Conservation (phyloP, 768 basidiomycete species). For the Trametes punicea region DNA sequence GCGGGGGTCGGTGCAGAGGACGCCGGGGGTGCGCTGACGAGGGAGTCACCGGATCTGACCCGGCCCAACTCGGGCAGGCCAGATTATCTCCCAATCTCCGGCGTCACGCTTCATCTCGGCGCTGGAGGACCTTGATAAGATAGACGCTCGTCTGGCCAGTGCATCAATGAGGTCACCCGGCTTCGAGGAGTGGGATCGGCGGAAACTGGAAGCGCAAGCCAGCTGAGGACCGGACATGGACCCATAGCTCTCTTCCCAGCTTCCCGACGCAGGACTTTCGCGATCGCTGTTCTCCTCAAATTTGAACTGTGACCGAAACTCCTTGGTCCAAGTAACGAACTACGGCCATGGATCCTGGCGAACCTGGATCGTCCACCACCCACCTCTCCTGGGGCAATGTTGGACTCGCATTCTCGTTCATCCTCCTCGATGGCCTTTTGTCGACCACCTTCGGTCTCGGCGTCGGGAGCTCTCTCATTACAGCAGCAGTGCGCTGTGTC, state of each 20-base stretch:
- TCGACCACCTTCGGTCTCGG: conserved; percentile 66
- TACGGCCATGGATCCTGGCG: conserved; percentile 21
- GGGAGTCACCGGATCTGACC: background rate
- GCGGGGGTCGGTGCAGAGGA: background rate
- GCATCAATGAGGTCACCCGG: conserved; percentile 5
- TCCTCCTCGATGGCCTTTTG: conserved; percentile 65
- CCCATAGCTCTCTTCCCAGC: background rate
- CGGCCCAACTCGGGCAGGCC: conserved; percentile 1
- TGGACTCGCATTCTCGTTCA: conserved; percentile 68
- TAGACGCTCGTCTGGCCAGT: background rate
- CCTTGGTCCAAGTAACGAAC: background rate
- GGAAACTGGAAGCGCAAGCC: background rate
- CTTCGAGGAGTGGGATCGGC: background rate
- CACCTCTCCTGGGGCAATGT: conserved; percentile 72
- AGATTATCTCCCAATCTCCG: background rate
- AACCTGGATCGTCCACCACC: conserved; percentile 17
- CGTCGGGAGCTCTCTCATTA: conserved; percentile 62
- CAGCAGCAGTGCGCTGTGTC: conserved; percentile 71
- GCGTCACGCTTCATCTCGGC: background rate
- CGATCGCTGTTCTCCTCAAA: too few species aligned
- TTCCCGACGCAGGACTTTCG: background rate
- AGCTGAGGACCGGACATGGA: too few species aligned
- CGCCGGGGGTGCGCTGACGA: background rate
- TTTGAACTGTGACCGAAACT: background rate
- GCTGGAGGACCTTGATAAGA: conserved; percentile 5